Conservation (phyloP, 2,329 filamentous ascomycete genomes). For the Trichoderma sp. region DNA sequence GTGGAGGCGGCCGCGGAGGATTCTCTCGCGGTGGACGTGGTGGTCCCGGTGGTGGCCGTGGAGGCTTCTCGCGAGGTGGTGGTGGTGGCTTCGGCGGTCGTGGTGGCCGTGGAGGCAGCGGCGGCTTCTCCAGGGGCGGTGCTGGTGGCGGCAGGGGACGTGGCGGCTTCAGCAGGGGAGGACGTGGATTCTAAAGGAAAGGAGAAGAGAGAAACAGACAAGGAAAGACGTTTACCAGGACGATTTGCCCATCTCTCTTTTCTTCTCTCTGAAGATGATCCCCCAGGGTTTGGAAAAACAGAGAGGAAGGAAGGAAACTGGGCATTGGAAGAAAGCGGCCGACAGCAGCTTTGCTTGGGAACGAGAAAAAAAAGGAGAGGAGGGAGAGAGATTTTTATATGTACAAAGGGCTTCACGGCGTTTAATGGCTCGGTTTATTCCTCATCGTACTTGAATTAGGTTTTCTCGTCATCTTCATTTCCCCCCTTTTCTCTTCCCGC, state of each 20-base stretch:
- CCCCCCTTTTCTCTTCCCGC: neutral
- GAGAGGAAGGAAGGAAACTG: too few species aligned
- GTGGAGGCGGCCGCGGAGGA: conserved; percentile 37
- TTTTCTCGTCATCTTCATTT: conserved; percentile 6
- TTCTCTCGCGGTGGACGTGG: conserved; percentile 35
- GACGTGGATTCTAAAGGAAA: conserved; percentile 3
- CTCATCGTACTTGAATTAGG: conserved; percentile 16
- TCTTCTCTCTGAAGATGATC: too few species aligned
- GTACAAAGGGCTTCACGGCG: conserved; percentile 21
- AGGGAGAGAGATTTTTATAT: conserved; percentile 9
- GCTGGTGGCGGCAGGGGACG: conserved; percentile 27
- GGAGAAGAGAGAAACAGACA: neutral
- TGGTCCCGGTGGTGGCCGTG: conserved; percentile 39
- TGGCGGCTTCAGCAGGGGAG: conserved; percentile 33
- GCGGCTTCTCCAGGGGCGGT: conserved; percentile 35
- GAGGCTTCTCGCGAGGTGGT: conserved; percentile 34
- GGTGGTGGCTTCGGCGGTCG: conserved; percentile 38
- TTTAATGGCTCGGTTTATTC: conserved; percentile 20
- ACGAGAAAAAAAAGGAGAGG: neutral
- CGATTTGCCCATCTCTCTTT: neutral
- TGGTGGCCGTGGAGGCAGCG: conserved; percentile 31
- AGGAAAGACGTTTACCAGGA: neutral
- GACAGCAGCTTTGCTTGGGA: neutral
- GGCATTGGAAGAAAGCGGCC: neutral
- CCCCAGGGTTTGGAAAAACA: neutral